phyloP scores from a whole-genome alignment of 768 basidiomycete species.

The Suillus occidentalis region DNA sequence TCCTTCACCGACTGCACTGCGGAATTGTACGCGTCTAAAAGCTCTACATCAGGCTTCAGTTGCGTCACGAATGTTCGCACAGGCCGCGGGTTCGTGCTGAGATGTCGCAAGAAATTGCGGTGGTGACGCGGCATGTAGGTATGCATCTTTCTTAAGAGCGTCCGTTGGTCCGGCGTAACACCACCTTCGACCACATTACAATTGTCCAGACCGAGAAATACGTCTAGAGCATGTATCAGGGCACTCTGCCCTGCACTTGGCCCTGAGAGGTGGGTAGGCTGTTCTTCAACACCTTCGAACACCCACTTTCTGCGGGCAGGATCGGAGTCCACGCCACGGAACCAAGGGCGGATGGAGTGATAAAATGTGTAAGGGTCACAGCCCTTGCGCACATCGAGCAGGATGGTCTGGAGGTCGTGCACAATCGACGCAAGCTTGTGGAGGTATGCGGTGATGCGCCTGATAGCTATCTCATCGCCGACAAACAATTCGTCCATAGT shows the following conservation, averaged over 20 bases:
- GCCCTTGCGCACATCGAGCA: conserved; percentile 63
- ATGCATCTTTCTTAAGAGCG: conserved; percentile 74
- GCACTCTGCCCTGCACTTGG: conserved; percentile 84
- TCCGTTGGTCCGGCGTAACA: conserved; percentile 15
- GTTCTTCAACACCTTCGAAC: conserved; percentile 60
- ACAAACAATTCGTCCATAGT: conserved; percentile 91
- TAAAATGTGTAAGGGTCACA: conserved; percentile 78
- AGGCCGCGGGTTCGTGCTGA: conserved; percentile 57
- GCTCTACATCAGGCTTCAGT: conserved; percentile 21
- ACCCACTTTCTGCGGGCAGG: conserved; percentile 45
- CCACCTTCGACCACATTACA: conserved; percentile 27
- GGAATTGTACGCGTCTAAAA: conserved; percentile 59
- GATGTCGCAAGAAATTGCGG: conserved; percentile 72
- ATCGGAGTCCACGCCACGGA: conserved; percentile 66
- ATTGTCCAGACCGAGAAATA: conserved; percentile 68
- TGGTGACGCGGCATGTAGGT: conserved; percentile 83
- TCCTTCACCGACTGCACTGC: conserved; percentile 65
- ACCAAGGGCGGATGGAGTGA: conserved; percentile 75
- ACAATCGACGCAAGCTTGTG: conserved; percentile 62
- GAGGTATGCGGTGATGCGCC: conserved; percentile 67
- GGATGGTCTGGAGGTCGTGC: conserved; percentile 55
- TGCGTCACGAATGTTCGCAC: conserved; percentile 53
- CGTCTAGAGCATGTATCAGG: conserved; percentile 70
- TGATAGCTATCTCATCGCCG: conserved; percentile 60
- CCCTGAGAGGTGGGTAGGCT: conserved; percentile 63